phyloP scores from a whole-genome alignment of 495 filamentous ascomycete species.

The Aspergillus diversus region DNA sequence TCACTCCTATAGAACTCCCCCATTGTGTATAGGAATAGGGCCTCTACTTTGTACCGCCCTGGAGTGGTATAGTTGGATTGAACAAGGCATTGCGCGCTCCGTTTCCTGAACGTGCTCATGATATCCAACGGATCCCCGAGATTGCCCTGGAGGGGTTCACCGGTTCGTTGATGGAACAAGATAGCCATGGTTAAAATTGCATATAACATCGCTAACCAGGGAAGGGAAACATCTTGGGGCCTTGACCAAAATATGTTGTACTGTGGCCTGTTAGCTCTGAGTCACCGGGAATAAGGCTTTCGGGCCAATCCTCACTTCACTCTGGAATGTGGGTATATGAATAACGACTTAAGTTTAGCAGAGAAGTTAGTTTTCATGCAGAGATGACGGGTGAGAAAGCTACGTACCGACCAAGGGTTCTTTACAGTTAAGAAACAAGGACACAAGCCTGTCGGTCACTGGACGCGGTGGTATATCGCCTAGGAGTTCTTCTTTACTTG shows the following conservation, averaged over 20 bases:
- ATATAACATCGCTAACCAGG: conserved; percentile 45
- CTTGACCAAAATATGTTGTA: conserved; percentile 44
- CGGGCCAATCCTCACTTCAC: conserved; percentile 15
- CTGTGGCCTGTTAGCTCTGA: conserved; percentile 10
- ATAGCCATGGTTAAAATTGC: conserved; percentile 37
- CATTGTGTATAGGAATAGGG: conserved; percentile 42
- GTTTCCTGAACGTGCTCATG: conserved; percentile 7
- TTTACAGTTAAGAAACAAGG: conserved; percentile 46
- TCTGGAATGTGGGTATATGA: conserved; percentile 24
- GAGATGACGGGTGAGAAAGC: not conserved
- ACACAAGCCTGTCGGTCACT: conserved; percentile 49
- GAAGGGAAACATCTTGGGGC: conserved; percentile 35
- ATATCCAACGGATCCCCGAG: conserved; percentile 23
- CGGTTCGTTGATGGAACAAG: conserved; percentile 33
- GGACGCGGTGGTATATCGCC: conserved; percentile 44
- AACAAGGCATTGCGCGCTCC: conserved; percentile 18
- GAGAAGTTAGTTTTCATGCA: not conserved
- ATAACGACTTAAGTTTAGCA: conserved; percentile 13
- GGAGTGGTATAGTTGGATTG: conserved; percentile 19
- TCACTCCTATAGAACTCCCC: conserved; percentile 41
- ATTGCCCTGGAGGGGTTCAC: conserved; percentile 31
- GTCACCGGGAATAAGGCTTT: no score
- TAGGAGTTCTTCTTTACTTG: conserved; percentile 43
- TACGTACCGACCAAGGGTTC: conserved; percentile 46
- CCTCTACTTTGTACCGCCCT: conserved; percentile 32